Percentiles rank a stretch among this genome's conserved stretches.
phyloP scores from a whole-genome alignment of 768 basidiomycete genomes.

The Leccinum ochraceum region DNA sequence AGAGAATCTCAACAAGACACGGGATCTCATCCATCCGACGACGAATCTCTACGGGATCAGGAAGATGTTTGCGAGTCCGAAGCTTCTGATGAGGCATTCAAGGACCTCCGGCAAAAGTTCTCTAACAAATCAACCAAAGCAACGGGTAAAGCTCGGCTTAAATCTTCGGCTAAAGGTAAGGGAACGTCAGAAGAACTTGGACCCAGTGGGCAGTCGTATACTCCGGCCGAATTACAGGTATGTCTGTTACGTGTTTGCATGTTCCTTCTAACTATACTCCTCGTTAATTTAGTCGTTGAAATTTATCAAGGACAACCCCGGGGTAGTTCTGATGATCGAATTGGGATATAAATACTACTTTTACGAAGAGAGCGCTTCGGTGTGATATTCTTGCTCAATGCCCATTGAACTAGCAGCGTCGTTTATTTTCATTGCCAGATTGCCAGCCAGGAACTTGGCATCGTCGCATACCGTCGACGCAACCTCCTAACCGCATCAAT shows the following conservation, averaged over 20 bases:
- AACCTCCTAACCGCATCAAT: conserved; percentile 79
- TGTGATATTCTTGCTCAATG: conserved; percentile 23
- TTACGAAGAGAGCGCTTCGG: conserved; percentile 83
- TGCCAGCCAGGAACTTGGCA: conserved; percentile 76
- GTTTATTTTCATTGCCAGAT: conserved; percentile 43
- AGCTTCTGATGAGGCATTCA: conserved; percentile 49
- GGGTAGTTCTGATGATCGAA: conserved; percentile 74
- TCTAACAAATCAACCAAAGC: conserved; percentile 36
- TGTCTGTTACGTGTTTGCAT: conserved; percentile 5
- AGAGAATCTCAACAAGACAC: conserved; percentile 12
- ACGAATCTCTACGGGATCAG: conserved; percentile 27
- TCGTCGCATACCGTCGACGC: conserved; percentile 68
- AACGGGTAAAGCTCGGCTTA: conserved; percentile 38
- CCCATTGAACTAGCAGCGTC: not conserved
- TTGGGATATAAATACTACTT: conserved; percentile 86
- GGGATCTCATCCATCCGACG: conserved; percentile 21
- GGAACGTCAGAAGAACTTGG: conserved; percentile 48
- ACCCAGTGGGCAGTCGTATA: conserved; percentile 70
- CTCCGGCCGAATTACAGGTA: conserved; percentile 75
- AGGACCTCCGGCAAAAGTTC: conserved; percentile 50
- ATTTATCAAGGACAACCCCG: conserved; percentile 65
- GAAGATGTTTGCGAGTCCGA: conserved; percentile 35
- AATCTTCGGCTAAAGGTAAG: conserved; percentile 32
- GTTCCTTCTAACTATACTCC: not conserved
- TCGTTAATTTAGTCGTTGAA: conserved; percentile 34